A percentile compares a stretch with the other conserved stretches of the same genome.
Evolutionary conservation across 1,284 basidiomycete genomes (phyloP).

Genomic region (Sanguinoderma infundibulare): DNA sequence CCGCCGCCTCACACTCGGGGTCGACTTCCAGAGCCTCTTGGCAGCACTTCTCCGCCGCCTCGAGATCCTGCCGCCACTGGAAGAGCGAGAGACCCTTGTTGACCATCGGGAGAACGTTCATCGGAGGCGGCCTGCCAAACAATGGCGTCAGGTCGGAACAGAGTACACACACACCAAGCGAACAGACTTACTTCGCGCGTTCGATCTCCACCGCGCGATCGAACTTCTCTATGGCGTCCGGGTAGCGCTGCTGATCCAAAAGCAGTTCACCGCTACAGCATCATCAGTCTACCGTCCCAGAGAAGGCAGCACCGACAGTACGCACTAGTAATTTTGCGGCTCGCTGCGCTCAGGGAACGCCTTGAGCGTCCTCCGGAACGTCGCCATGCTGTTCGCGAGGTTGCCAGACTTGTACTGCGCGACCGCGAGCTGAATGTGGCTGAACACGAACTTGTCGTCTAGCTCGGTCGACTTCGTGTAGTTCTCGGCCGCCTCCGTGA

Average conservation of each 20-base stretch:
- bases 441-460: conserved; percentile 89
- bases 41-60: conserved; percentile 85
- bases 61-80: conserved; percentile 95
- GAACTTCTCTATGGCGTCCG: conserved; percentile 95
- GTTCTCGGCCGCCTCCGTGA: conserved; percentile 84
- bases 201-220: conserved; percentile 93
- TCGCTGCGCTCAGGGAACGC: conserved; percentile 86
- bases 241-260: conserved; percentile 90
- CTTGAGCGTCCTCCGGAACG: conserved; percentile 84
- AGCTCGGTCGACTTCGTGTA: conserved; percentile 89
- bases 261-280: conserved; percentile 86
- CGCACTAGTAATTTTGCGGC: conserved; percentile 91
- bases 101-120: conserved; percentile 91
- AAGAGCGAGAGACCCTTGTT: conserved; percentile 97
- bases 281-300: background rate
- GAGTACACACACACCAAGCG: background rate
- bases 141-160: background rate
- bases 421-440: conserved; percentile 96
- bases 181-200: conserved; percentile 57
- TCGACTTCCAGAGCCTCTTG: conserved; percentile 88
- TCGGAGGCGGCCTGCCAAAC: conserved; percentile 52
- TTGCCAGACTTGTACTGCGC: conserved; percentile 94
- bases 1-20: conserved; percentile 94
- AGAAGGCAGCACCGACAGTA: conserved; percentile 17
- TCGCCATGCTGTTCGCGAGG: conserved; percentile 82